Evolutionary conservation across 805 yeast species (phyloP), one percentile per base, ranked within the genome.

Genomic region (Starmerella vitae): DNA sequence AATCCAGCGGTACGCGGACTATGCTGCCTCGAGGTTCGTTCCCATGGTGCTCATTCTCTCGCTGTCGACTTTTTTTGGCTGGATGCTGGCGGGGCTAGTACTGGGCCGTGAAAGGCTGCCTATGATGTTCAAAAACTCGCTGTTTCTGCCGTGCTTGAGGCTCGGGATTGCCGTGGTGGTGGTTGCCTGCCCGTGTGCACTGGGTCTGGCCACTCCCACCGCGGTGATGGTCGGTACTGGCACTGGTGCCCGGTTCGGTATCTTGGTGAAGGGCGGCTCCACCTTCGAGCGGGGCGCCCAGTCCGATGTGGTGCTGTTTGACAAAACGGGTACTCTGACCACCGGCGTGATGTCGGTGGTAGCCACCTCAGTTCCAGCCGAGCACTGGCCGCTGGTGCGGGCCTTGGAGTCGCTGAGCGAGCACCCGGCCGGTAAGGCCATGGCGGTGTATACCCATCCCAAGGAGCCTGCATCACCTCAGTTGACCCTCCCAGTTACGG

Each of bases 171-270:
- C 93, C 5, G 98, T 91, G 4, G 72, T 93, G 47, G 95, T 91
- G 9, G 96, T 91, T 36, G 98, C 98, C 1, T 91, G 99, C 60
- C 99, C 99, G 0, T 91, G 98, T 68, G 97, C 98, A 0, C 62
- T 91, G 19, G 99, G 98, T 3, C 66, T 91, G 36, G 96, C 96
- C 3, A 94, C 97, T 0, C 99, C 99, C 1, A 93, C 98, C 1
- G 97, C 97, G 0, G 83, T 91, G 9, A 91, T 93, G 96, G 98
- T 91, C 2, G 98, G 96, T 7, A 88, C 97, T 2, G 98, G 98
- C 30, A 78, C 84, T 18, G 97, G 94, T 30, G 97, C 98, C 0
- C 59, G 71, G 12, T 67, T 83, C 57, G 97, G 98, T 15, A 79
- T 91, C 4, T 64, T 91, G 38, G 80, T 91, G 52, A 91, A 88